Evolutionary conservation across 2,329 filamentous ascomycete species (phyloP).

Genomic region (Cladosporium phlei): DNA sequence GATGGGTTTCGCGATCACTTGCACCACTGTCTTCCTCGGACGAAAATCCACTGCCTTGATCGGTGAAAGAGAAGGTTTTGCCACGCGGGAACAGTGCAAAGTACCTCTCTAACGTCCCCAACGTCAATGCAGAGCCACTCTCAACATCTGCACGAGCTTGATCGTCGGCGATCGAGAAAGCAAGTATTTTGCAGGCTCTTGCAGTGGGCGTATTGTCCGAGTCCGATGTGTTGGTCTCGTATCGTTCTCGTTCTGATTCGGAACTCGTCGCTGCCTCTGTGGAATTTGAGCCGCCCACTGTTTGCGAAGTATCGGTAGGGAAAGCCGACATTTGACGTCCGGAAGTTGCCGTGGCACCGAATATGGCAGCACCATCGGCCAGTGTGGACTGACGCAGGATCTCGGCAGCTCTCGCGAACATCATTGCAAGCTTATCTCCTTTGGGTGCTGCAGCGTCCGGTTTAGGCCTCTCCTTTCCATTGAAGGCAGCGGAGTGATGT

Average conservation of each 20-base stretch:
- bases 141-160: slow-evolving; percentile 22
- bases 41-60: slow-evolving; percentile 21
- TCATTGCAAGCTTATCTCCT: slow-evolving; percentile 19
- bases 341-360: slow-evolving; percentile 22
- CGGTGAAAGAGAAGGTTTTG: slow-evolving; percentile 26
- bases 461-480: neutral
- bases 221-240: slow-evolving; percentile 18
- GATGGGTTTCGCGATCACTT: slow-evolving; percentile 21
- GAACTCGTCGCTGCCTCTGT: neutral
- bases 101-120: slow-evolving; percentile 22
- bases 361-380: slow-evolving; percentile 27
- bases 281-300: neutral
- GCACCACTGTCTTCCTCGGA: slow-evolving; percentile 25
- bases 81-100: slow-evolving; percentile 25
- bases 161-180: slow-evolving; percentile 23
- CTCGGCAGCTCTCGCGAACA: slow-evolving; percentile 24
- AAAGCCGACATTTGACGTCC: slow-evolving; percentile 14
- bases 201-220: slow-evolving; percentile 21
- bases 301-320: neutral
- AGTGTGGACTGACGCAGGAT: slow-evolving; percentile 28
- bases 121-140: slow-evolving; percentile 18
- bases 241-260: slow-evolving; percentile 1
- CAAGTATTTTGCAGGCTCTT: slow-evolving; percentile 22
- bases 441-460: slow-evolving; percentile 1
- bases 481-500: neutral